Base-by-base conservation (phyloP, 768 basidiomycete genomes). In the Tylopilus felleus region DNA sequence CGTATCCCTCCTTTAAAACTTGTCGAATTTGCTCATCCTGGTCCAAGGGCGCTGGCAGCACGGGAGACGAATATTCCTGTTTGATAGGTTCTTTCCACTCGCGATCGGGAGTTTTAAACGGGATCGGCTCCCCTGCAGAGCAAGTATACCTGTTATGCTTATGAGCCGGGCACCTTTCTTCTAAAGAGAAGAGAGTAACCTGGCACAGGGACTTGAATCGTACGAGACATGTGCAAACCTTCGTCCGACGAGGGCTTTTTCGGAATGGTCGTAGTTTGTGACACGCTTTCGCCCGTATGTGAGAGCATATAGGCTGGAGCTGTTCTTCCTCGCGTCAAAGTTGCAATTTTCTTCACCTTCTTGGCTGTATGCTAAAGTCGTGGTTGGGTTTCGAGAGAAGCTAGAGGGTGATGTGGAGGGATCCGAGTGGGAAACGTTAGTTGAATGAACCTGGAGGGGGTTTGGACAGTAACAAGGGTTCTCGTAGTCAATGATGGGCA, bases 401-500 rank as follows among this genome's bases (percentile, higher is more conserved):
- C 25, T 7, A 27, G 25, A 27, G 25, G 3, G 25, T 27, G 25
- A 7, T 27, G 25, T 27, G 31, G 52, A 28, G 53, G 38, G 46
- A 45, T 49, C 58, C 45, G 19, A 49, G 43, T 39, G 28, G 16
- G 47, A 21, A 48, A n/a, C 47, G 17, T 22, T 7, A 3, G 16
- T 13, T 10, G 54, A 38, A 63, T 55, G 47, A 48, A 57, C 51
- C 51, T 61, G 64, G 45, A 60, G 53, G 53, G 63, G 53, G 22
- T 73, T 60, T 14, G 83, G 81, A 56, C 83, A 84, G 66, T 84
- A 84, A 40, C 79, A 71, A 7, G 83, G 82, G 53, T 85, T 84
- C 25, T 78, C 69, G n/a, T 73, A 64, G 67, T 84, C 81, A 25
- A 80, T 63, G 17, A 73, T 52, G 38, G 79, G 80, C 5, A 29